Percentiles rank a stretch among this genome's conserved stretches.
phyloP scores from a whole-genome alignment of 345 rosid genomes.

The Citrus maxima region DNA sequence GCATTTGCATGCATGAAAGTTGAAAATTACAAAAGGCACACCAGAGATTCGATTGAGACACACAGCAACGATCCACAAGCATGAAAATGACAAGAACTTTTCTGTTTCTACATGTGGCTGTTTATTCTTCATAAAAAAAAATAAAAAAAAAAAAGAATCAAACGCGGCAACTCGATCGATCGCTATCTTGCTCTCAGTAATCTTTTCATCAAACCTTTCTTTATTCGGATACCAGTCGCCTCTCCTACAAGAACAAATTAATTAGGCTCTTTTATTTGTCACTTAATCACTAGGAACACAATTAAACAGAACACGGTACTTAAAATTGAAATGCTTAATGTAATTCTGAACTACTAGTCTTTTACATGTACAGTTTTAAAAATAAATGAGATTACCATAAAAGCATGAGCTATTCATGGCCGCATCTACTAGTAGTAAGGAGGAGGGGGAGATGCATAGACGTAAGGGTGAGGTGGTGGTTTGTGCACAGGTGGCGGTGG shows the following conservation, averaged over 20 bases:
- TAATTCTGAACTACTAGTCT: too few relatives aligned
- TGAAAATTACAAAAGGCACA: not conserved
- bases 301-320: not conserved
- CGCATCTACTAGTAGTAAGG: conserved; percentile 47
- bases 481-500: not conserved
- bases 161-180: not conserved
- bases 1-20: not conserved
- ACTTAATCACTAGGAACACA: not conserved
- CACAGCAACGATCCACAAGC: not conserved
- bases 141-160: not conserved
- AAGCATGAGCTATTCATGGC: too few relatives aligned
- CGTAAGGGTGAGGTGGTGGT: conserved; percentile 9
- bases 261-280: not conserved
- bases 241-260: conserved; percentile 7
- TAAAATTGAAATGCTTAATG: too few relatives aligned
- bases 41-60: not conserved
- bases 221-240: not conserved
- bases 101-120: not conserved
- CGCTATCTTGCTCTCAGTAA: not conserved
- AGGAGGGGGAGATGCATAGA: conserved; percentile 41
- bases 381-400: not conserved
- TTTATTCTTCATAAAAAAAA: not conserved
- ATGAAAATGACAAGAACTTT: not conserved
- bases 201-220: not conserved
- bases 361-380: too few relatives aligned